Percentiles rank a stretch among this genome's conserved stretches.
Evolutionary conservation across 225 moss, liverwort and hornwort genomes (phyloP).

Genomic region (Sphagnum contortum): DNA sequence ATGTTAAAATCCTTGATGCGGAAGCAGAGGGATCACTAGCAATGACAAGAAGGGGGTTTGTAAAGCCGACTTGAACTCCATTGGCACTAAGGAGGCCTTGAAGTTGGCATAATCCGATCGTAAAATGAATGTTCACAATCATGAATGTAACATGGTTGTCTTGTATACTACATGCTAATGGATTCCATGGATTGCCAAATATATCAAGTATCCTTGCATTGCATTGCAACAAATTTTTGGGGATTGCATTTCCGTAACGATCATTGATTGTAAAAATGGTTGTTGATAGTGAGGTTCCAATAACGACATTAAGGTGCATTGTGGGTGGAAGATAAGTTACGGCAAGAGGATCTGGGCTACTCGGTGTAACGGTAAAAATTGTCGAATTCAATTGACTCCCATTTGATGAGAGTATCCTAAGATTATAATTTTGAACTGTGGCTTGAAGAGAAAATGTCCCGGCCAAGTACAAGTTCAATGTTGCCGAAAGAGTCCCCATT

Average conservation of each 20-base stretch:
- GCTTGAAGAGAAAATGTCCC: constrained; percentile 11
- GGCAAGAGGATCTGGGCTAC: constrained; percentile 11
- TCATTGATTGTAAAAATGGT: constrained; percentile 15
- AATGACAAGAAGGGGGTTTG: constrained; percentile 14
- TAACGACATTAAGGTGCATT: constrained; percentile 15
- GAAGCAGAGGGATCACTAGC: constrained; percentile 14
- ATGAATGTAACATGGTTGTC: constrained; percentile 19
- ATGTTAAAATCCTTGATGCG: constrained; percentile 12
- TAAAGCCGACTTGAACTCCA: constrained; percentile 17
- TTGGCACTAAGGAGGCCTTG: constrained; percentile 6
- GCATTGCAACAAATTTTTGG: constrained; percentile 9
- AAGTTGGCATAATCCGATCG: background rate
- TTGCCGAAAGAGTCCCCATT: constrained; percentile 5
- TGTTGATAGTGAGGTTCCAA: constrained; percentile 11
- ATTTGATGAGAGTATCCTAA: constrained; percentile 8
- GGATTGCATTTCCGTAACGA: constrained; percentile 22
- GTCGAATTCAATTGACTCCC: background rate
- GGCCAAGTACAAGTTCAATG: constrained; percentile 6
- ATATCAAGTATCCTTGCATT: constrained; percentile 10
- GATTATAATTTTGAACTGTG: constrained; percentile 10
- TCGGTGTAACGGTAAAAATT: constrained; percentile 6
- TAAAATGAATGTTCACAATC: too few relatives aligned
- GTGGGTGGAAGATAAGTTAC: constrained; percentile 26
- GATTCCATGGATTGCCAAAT: constrained; percentile 2
- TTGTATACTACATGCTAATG: constrained; percentile 3